Percentiles rank a stretch among this genome's conserved stretches.
Evolutionary conservation across 768 basidiomycete species (phyloP).

Genomic region (Phanerodontia chrysosporium): DNA sequence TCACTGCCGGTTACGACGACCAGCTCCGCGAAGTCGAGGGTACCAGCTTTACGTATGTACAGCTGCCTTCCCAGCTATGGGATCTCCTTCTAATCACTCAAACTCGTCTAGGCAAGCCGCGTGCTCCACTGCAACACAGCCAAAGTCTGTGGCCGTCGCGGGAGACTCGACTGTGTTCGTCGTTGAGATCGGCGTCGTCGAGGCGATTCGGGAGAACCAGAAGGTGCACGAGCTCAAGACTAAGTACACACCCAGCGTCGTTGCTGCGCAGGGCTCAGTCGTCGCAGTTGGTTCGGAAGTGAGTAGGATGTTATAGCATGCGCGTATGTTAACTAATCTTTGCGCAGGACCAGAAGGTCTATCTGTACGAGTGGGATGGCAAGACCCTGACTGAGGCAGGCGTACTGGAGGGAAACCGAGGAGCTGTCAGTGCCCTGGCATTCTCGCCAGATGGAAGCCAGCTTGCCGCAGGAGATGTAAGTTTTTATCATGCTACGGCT

Average conservation of each 20-base stretch:
- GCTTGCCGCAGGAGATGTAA: slow-evolving; percentile 83
- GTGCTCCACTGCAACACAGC: slow-evolving; percentile 55
- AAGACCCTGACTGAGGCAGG: slow-evolving; percentile 51
- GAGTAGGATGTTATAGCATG: slow-evolving; percentile 18
- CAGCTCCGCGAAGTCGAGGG: slow-evolving; percentile 58
- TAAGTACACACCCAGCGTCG: slow-evolving; percentile 48
- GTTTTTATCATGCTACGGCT: no score
- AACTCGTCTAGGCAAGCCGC: slow-evolving; percentile 41
- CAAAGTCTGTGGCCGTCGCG: slow-evolving; percentile 57
- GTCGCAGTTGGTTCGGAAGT: slow-evolving; percentile 80
- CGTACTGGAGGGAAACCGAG: slow-evolving; percentile 64
- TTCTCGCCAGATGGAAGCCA: slow-evolving; percentile 75
- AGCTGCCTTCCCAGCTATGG: background rate
- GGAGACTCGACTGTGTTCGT: slow-evolving; percentile 65
- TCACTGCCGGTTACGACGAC: slow-evolving; percentile 81
- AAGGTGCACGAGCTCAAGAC: slow-evolving; percentile 54
- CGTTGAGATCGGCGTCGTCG: slow-evolving; percentile 50
- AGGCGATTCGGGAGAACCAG: slow-evolving; percentile 70
- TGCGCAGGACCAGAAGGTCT: slow-evolving; percentile 67
- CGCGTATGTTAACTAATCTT: background rate
- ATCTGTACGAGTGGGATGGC: slow-evolving; percentile 70
- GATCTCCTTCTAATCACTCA: no score
- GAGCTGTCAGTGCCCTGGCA: slow-evolving; percentile 65
- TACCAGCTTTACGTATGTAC: slow-evolving; percentile 46
- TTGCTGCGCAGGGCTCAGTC: slow-evolving; percentile 46